Evolutionary conservation across 1,284 basidiomycete species (phyloP).

Genomic region (Puccinia polysora): DNA sequence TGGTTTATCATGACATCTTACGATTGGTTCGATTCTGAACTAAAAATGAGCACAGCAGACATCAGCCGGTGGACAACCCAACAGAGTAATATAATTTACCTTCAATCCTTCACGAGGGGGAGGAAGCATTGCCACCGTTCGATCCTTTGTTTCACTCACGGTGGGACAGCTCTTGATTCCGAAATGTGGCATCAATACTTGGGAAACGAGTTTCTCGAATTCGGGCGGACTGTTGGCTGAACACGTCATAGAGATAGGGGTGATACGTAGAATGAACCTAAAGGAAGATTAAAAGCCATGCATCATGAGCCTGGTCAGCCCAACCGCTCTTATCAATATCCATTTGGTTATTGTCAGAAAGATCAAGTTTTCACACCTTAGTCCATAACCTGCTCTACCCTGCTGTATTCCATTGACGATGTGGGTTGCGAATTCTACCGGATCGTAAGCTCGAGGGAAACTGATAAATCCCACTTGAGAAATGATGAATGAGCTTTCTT

Average conservation of each 20-base stretch:
- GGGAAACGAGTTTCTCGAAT: slow-evolving; percentile 16
- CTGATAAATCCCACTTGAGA: slow-evolving; percentile 22
- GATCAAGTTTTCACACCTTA: slow-evolving; percentile 1
- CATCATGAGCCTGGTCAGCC: too few relatives aligned
- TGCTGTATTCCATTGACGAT: slow-evolving; percentile 13
- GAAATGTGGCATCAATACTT: slow-evolving; percentile 11
- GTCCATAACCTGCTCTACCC: slow-evolving; percentile 9
- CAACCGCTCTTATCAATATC: background rate
- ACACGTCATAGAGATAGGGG: slow-evolving; percentile 18
- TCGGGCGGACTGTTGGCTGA: slow-evolving; percentile 5
- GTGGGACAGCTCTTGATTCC: background rate
- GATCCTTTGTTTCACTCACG: background rate
- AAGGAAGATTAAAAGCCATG: background rate
- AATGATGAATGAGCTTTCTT: background rate
- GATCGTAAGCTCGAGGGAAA: slow-evolving; percentile 20
- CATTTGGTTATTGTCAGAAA: background rate
- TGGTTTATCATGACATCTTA: slow-evolving; percentile 30
- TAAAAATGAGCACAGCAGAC: background rate
- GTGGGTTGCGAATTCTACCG: slow-evolving; percentile 7
- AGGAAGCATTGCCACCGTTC: background rate
- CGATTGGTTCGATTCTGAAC: slow-evolving; percentile 29
- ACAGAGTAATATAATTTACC: background rate
- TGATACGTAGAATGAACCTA: slow-evolving; percentile 25
- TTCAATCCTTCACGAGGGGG: slow-evolving; percentile 8
- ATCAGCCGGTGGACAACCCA: background rate